phyloP scores from a whole-genome alignment of 139 green algal genomes.

The Nannochloris sp. region DNA sequence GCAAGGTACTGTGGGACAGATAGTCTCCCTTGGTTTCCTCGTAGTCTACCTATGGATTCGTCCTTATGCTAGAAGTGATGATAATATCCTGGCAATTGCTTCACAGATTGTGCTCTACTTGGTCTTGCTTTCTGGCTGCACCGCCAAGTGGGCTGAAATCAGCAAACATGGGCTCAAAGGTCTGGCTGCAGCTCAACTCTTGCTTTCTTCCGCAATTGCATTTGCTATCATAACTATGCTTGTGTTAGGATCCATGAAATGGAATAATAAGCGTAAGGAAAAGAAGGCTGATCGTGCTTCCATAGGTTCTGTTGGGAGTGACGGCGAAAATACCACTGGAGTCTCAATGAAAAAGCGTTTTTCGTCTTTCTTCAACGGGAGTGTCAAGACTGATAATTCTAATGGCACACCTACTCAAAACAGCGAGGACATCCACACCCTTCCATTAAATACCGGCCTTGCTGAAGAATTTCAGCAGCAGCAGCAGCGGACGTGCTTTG shows the following conservation, averaged over 20 bases:
- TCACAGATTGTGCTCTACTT: slow-evolving; percentile 13
- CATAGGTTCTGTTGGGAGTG: no score
- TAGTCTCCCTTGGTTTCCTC: slow-evolving; percentile 17
- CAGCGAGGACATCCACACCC: no score
- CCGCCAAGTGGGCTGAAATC: slow-evolving; percentile 32
- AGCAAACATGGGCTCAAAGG: not conserved
- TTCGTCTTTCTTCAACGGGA: no score
- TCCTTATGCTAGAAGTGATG: slow-evolving; percentile 15
- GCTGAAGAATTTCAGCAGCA: no score
- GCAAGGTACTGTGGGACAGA: slow-evolving; percentile 25
- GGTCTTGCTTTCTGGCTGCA: slow-evolving; percentile 26
- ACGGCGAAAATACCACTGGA: no score
- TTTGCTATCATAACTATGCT: not conserved
- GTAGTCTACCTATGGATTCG: slow-evolving; percentile 3
- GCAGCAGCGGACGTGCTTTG: no score
- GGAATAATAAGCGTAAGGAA: not conserved
- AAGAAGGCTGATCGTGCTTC: no score
- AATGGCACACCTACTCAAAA: no score
- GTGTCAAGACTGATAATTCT: no score
- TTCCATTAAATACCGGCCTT: no score
- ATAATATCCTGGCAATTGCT: slow-evolving; percentile 31
- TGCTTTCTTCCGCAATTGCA: slow-evolving; percentile 10
- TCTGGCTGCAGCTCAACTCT: slow-evolving; percentile 11
- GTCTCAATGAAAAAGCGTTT: no score
- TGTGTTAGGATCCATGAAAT: not conserved